Base-by-base conservation (phyloP, 2,329 filamentous ascomycete genomes). In the Cryphonectria japonica region DNA sequence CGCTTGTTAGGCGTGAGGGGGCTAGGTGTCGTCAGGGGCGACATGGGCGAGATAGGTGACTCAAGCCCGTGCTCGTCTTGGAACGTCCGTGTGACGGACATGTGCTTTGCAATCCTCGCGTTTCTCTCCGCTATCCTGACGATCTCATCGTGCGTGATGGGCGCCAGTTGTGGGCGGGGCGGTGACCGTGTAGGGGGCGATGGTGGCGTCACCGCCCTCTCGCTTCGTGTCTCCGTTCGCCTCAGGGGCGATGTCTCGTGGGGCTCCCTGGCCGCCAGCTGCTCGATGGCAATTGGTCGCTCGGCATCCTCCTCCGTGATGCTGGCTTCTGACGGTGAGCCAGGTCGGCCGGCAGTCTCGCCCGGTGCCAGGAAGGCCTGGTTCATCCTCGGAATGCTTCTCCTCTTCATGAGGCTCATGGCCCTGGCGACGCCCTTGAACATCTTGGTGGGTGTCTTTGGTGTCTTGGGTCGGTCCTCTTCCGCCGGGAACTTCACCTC, bases 341-440 rank as follows among this genome's bases (percentile, higher is more conserved):
- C 41, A 63, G 67, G 72, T 69, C 72, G 69, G 68, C 77, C 71
- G 65, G 82, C 79, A 59, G 83, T 81, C 26, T 77, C 78, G 9
- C 81, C 79, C 52, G 76, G 75, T n/a, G 76, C 76, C 43, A 80
- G 37, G 61, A 66, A 72, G 61, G 80, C 77, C 16, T 78, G 74
- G 74, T 79, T 82, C 73, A 89, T 80, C 34, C 81, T 80, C 9
- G 85, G 85, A 69, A 83, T 82, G 80, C 87, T 89, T 73, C 85
- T 83, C 82, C 87, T 88, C 76, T 84, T 83, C 65, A 85, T 84
- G 41, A 89, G 80, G 75, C 83, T 88, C 60, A 89, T 79, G 3
- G 86, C 87, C 75, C 85, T 84, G 16, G 81, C 79, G 19, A 84
- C 78, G 41, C 81, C 80, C 76, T 84, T 86, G 73, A 89, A 82